Percentiles rank a stretch among this genome's conserved stretches.
Evolutionary conservation across 2,329 filamentous ascomycete species (phyloP).

Genomic region (Penicillium crustosum): DNA sequence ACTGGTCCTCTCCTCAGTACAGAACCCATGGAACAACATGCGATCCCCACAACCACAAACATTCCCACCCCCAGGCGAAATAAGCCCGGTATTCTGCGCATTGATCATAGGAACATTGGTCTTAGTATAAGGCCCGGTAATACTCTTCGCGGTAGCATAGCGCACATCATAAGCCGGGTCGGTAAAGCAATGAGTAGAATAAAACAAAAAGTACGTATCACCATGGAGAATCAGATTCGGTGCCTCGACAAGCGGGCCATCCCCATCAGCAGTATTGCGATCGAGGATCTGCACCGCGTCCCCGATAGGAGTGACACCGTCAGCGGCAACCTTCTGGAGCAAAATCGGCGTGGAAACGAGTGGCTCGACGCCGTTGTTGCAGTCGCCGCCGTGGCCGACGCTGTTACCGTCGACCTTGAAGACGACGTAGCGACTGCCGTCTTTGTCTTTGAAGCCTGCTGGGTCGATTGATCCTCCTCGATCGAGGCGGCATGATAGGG

Average conservation of each 20-base stretch:
- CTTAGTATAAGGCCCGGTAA: slow-evolving; percentile 43
- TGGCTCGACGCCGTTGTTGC: slow-evolving; percentile 46
- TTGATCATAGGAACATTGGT: slow-evolving; percentile 35
- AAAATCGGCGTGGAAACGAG: slow-evolving; percentile 40
- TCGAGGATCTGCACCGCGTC: slow-evolving; percentile 58
- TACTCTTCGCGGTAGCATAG: slow-evolving; percentile 53
- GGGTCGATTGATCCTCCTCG: slow-evolving; percentile 64
- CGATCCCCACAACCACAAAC: slow-evolving; percentile 33
- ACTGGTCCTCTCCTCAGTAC: slow-evolving; percentile 17
- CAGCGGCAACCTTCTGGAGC: slow-evolving; percentile 40
- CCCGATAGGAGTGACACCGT: slow-evolving; percentile 58
- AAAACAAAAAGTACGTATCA: slow-evolving; percentile 61
- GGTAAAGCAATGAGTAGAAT: slow-evolving; percentile 60
- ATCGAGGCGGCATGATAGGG: slow-evolving; percentile 55
- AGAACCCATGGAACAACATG: slow-evolving; percentile 38
- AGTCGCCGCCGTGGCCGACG: slow-evolving; percentile 49
- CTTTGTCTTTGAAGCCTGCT: slow-evolving; percentile 57
- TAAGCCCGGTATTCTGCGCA: slow-evolving; percentile 32
- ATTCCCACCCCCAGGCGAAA: slow-evolving; percentile 35
- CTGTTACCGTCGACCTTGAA: slow-evolving; percentile 69
- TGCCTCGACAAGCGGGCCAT: slow-evolving; percentile 64
- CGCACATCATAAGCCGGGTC: slow-evolving; percentile 58
- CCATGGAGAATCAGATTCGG: slow-evolving; percentile 52
- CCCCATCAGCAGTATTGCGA: slow-evolving; percentile 55
- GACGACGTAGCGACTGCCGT: slow-evolving; percentile 57